Conservation (phyloP, 768 basidiomycete genomes). For the Leccinum subgranulosum region DNA sequence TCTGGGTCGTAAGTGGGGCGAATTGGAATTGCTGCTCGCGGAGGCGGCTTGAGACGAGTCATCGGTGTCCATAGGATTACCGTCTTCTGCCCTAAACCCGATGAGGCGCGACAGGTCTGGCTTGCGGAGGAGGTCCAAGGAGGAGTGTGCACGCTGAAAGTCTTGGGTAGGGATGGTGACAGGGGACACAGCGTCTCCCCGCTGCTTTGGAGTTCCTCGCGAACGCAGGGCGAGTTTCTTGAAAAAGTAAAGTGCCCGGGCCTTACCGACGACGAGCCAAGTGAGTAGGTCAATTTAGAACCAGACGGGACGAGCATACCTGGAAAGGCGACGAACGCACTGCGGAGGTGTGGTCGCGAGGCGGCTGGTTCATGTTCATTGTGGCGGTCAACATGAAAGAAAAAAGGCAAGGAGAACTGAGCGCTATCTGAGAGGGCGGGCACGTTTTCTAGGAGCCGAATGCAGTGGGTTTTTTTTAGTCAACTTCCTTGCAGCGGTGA, state of each 20-base stretch:
- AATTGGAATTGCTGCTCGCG: constrained; percentile 24
- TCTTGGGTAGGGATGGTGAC: constrained; percentile 21
- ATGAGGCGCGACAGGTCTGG: constrained; percentile 23
- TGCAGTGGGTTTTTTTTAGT: constrained; percentile 20
- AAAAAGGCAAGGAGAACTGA: constrained; percentile 1
- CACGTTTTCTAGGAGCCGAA: constrained; percentile 31
- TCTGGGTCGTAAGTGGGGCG: constrained; percentile 18
- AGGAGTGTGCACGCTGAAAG: constrained; percentile 31
- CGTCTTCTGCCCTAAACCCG: constrained; percentile 22
- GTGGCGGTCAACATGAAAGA: constrained; percentile 17
- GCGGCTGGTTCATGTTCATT: constrained; percentile 33
- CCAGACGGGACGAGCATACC: constrained; percentile 20
- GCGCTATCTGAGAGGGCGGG: constrained; percentile 18
- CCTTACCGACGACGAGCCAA: constrained; percentile 8
- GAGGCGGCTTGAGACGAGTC: constrained; percentile 30
- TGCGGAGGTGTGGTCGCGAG: constrained; percentile 19
- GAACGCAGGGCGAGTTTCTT: constrained; percentile 36
- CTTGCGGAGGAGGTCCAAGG: constrained; percentile 31
- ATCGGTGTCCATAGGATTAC: constrained; percentile 29
- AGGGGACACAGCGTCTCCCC: constrained; percentile 26
- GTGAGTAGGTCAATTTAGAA: constrained; percentile 15
- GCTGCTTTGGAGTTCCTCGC: constrained; percentile 29
- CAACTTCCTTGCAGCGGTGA: constrained; percentile 15
- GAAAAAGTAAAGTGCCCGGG: constrained; percentile 38
- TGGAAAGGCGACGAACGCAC: constrained; percentile 25